Evolutionary conservation across 805 yeast species (phyloP).

Genomic region (Vanderwaltozyma tropicalis): DNA sequence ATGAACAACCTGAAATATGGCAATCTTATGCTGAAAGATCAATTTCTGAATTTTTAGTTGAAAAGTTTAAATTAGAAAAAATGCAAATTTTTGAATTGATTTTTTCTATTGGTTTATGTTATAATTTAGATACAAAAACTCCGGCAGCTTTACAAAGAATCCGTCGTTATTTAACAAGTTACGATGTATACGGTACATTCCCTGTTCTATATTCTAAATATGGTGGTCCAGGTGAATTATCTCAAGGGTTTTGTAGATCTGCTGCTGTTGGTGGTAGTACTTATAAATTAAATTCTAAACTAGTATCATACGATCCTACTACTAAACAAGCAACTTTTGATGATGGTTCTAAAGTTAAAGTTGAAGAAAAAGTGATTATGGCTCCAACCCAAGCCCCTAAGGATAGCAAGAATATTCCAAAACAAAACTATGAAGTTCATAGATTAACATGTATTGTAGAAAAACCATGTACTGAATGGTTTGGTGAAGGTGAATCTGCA

Average conservation of each 20-base stretch:
- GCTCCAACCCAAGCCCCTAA: constrained; percentile 58
- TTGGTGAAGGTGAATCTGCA: constrained; percentile 70
- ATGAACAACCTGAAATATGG: constrained; percentile 47
- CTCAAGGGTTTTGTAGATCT: constrained; percentile 94
- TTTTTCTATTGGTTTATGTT: constrained; percentile 75
- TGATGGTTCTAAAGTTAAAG: constrained; percentile 66
- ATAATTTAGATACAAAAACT: constrained; percentile 48
- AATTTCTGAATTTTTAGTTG: constrained; percentile 47
- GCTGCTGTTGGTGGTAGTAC: constrained; percentile 98
- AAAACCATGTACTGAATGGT: constrained; percentile 87
- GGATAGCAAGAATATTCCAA: constrained; percentile 33
- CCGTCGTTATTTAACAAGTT: constrained; percentile 70
- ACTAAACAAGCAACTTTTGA: constrained; percentile 57
- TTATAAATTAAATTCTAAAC: constrained; percentile 65
- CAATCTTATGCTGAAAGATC: constrained; percentile 45
- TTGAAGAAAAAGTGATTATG: constrained; percentile 69
- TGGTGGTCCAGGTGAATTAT: constrained; percentile 92
- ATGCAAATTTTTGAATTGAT: constrained; percentile 78
- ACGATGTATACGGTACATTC: constrained; percentile 88
- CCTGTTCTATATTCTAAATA: constrained; percentile 86
- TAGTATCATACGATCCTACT: constrained; percentile 54
- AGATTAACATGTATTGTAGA: constrained; percentile 75
- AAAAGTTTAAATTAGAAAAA: constrained; percentile 56
- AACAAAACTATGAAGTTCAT: constrained; percentile 47
- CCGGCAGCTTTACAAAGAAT: constrained; percentile 72